Conservation (phyloP, 768 basidiomycete genomes). For the Pulveroboletus sp. region DNA sequence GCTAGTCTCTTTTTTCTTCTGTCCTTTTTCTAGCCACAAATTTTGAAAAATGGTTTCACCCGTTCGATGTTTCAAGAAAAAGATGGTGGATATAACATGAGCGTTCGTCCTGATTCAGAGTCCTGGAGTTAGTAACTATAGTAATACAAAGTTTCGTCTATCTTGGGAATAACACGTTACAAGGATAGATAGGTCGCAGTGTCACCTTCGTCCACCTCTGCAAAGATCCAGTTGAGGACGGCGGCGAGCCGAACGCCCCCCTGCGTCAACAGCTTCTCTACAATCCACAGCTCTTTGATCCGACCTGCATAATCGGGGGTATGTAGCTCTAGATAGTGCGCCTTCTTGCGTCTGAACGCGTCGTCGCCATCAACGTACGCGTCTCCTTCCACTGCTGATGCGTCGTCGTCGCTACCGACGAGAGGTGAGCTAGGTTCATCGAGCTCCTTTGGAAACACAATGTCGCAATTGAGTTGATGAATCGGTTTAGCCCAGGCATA, state of each 20-base stretch:
- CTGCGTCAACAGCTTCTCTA: conserved; percentile 83
- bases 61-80: not conserved
- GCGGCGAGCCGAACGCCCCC: conserved; percentile 84
- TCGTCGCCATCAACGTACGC: not conserved
- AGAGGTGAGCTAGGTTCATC: conserved; percentile 30
- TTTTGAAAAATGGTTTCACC: not conserved
- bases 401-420: not conserved
- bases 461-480: conserved; percentile 76
- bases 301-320: conserved; percentile 75
- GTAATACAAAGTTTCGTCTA: not conserved
- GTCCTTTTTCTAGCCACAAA: not conserved
- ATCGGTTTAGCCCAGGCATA: conserved; percentile 74
- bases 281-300: conserved; percentile 61
- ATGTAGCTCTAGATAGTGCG: conserved; percentile 66
- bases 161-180: not conserved
- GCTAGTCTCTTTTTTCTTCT: not conserved
- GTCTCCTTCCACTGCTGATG: not conserved
- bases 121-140: no score
- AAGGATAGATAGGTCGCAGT: not conserved
- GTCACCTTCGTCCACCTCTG: conserved; percentile 9
- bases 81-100: no score
- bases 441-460: conserved; percentile 76
- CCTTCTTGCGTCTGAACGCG: conserved; percentile 13
- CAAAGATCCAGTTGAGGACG: conserved; percentile 73
- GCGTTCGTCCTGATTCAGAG: no score